Conservation (phyloP, 352 stramenopile genomes). For the Discostella stelligera region DNA sequence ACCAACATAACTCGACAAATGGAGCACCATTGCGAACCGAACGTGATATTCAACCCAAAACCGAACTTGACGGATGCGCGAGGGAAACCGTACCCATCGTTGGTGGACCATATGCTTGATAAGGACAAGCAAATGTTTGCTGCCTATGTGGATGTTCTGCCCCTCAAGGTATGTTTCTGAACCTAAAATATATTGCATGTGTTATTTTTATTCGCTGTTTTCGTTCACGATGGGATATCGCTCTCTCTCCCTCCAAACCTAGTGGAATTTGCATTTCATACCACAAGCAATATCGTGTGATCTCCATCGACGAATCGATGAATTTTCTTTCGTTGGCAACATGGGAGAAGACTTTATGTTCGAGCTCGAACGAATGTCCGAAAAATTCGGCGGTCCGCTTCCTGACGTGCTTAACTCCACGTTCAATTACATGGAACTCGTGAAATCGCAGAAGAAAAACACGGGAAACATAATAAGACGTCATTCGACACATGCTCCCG, state of each 20-base stretch:
- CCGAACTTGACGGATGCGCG: constrained; percentile 12
- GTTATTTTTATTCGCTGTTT: too few species aligned
- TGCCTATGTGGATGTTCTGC: constrained; percentile 57
- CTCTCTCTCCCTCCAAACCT: background rate
- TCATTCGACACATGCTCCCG: constrained; percentile 40
- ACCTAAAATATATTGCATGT: too few species aligned
- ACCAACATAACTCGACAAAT: background rate
- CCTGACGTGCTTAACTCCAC: constrained; percentile 20
- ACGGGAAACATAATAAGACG: constrained; percentile 27
- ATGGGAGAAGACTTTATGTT: constrained; percentile 56
- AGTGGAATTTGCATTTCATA: constrained; percentile 16
- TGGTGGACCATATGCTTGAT: constrained; percentile 31
- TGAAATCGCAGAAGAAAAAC: constrained; percentile 11
- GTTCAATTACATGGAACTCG: constrained; percentile 29
- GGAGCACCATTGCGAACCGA: constrained; percentile 50
- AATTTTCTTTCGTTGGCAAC: constrained; percentile 59
- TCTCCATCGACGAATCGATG: constrained; percentile 50
- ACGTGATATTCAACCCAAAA: constrained; percentile 27
- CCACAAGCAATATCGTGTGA: constrained; percentile 57
- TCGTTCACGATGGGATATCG: background rate
- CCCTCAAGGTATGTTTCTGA: constrained; percentile 34
- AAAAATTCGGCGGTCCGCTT: constrained; percentile 29
- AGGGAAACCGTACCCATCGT: constrained; percentile 9
- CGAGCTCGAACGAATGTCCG: constrained; percentile 44
- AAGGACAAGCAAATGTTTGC: constrained; percentile 52